Evolutionary conservation across 2,329 filamentous ascomycete genomes (phyloP).

Genomic region (Septoria petroselini): DNA sequence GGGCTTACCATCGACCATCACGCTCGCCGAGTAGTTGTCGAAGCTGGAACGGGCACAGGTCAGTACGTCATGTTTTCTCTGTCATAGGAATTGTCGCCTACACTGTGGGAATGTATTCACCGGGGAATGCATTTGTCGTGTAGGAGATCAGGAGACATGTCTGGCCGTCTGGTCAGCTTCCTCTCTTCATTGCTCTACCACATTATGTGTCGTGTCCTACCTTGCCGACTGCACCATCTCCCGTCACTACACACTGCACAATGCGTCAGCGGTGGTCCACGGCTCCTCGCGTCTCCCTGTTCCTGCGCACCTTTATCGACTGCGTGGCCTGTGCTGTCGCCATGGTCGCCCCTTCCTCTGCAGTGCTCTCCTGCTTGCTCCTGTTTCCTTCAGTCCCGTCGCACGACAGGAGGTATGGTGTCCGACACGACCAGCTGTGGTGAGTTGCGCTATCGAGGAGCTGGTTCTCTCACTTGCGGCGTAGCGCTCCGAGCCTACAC

Average conservation of each 20-base stretch:
- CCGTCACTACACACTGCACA: constrained; percentile 80
- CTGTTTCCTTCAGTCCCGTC: too few relatives aligned
- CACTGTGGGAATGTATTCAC: constrained; percentile 99
- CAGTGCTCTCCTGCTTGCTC: too few relatives aligned
- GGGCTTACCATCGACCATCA: constrained; percentile 97
- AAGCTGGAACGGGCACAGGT: constrained; percentile 61
- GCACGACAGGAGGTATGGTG: too few relatives aligned
- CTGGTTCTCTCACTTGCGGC: too few relatives aligned
- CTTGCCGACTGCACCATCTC: constrained; percentile 99
- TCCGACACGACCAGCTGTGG: too few relatives aligned
- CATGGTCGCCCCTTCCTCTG: constrained; percentile 42
- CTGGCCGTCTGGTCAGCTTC: constrained; percentile 49
- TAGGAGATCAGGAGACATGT: constrained; percentile 99
- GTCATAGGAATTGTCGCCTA: constrained; percentile 50
- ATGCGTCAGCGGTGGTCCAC: constrained; percentile 17
- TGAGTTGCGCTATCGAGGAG: too few relatives aligned
- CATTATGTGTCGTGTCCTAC: constrained; percentile 51
- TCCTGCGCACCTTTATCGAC: constrained; percentile 72
- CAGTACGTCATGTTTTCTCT: too few relatives aligned
- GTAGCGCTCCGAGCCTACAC: too few relatives aligned
- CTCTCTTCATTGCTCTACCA: neutral
- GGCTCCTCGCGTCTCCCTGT: neutral
- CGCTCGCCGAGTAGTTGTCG: constrained; percentile 98
- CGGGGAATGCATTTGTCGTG: constrained; percentile 99
- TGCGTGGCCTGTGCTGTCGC: constrained; percentile 68